Conservation (phyloP, 805 yeast species). For the Zygotorulaspora florentina region DNA sequence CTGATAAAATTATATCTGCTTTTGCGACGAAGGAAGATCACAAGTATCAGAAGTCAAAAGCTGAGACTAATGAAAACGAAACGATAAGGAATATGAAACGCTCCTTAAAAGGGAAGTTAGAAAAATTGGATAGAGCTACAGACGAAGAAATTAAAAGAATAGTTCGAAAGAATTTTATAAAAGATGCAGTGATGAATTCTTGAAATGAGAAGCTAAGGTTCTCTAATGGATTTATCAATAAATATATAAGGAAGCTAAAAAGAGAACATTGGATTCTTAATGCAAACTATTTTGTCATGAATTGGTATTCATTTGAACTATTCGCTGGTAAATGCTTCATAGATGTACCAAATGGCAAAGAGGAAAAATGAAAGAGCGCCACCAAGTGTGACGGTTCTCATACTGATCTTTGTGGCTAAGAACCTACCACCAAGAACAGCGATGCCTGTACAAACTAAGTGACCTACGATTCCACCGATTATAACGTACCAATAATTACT, state of each 20-base stretch:
- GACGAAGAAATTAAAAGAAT: constrained; percentile 39
- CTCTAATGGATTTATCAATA: neutral
- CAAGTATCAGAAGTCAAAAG: constrained; percentile 3
- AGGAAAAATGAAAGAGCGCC: constrained; percentile 85
- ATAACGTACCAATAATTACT: constrained; percentile 87
- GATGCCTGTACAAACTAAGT: constrained; percentile 75
- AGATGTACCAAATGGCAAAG: constrained; percentile 75
- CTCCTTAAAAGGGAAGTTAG: constrained; percentile 38
- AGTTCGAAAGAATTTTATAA: constrained; percentile 36
- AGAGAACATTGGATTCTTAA: neutral
- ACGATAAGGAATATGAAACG: constrained; percentile 37
- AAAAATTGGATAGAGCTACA: constrained; percentile 40
- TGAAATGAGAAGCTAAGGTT: neutral
- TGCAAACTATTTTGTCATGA: neutral
- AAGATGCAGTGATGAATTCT: constrained; percentile 8
- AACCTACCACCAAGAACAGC: constrained; percentile 95
- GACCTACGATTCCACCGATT: constrained; percentile 86
- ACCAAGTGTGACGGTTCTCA: constrained; percentile 87
- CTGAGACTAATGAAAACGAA: constrained; percentile 17
- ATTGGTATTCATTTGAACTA: too few relatives aligned
- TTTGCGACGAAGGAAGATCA: constrained; percentile 9
- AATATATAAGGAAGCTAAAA: neutral
- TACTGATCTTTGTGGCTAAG: constrained; percentile 81
- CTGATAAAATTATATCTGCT: constrained; percentile 1
- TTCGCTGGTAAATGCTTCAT: constrained; percentile 47